These are phyloP conservation scores for Ophiocytium majus DNA, from an alignment of 352 stramenopile species.

Conservation along the genomic window DNA sequence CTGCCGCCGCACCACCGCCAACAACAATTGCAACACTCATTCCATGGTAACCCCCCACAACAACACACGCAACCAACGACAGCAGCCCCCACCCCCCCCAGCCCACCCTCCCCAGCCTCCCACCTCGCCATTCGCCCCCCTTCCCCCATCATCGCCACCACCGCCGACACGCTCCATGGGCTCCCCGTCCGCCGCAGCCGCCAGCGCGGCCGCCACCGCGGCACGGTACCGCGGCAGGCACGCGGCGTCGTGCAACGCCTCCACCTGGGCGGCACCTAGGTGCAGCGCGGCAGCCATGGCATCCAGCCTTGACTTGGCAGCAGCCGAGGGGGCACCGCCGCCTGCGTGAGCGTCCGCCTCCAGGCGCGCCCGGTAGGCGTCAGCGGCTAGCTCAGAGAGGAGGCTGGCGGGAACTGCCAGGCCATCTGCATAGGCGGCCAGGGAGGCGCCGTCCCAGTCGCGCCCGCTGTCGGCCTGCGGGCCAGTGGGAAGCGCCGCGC, in stretches of 20 bases:
- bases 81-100: constrained; percentile 14
- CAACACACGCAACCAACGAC: background rate
- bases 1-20: background rate
- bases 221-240: constrained; percentile 34
- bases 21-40: background rate
- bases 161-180: background rate
- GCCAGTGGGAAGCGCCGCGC: too few relatives aligned
- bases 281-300: constrained; percentile 31
- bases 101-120: background rate
- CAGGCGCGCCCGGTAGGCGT: constrained; percentile 40
- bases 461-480: constrained; percentile 3
- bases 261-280: constrained; percentile 27
- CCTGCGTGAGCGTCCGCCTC: background rate
- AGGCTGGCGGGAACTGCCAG: constrained; percentile 23
- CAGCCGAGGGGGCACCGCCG: constrained; percentile 22
- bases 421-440: constrained; percentile 28
- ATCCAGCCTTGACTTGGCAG: constrained; percentile 28
- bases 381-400: constrained; percentile 27
- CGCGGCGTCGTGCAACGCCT: constrained; percentile 41
- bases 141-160: too few relatives aligned
- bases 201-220: constrained; percentile 23
- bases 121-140: background rate
- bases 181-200: constrained; percentile 22
- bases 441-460: background rate
- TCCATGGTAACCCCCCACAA: background rate